Evolutionary conservation across 108 stramenopile species (phyloP), one percentile per base, ranked within the genome.

Genomic region (Parietichytrium sp.): DNA sequence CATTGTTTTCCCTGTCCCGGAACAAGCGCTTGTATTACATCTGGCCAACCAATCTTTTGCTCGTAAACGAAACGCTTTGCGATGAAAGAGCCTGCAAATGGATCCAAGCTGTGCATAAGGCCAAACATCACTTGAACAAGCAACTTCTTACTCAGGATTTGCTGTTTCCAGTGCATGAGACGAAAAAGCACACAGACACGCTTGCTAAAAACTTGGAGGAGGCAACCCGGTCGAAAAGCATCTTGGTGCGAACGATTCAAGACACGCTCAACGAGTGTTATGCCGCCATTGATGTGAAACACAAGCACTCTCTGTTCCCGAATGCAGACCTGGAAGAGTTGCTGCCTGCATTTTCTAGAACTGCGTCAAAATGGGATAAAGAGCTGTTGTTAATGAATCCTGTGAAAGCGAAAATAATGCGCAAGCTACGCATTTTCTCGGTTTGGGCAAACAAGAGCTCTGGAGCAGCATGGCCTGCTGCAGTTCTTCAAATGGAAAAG

Each of bases 361-460:
- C 23, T 27, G 61, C 61, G 6, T 45, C 33, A 23, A 33, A 45
- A 16, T 33, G 38, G 20, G 61, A 72, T 25, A 33, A 72, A 45
- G 61, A 72, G 61, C 42, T 72, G n/a, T 33, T 42, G 10, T 25
- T 72, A 16, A 72, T 72, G 61, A 72, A 72, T 45, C 61, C 61
- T 10, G 20, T 2, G 6, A 72, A 72, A 20, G 38, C 38, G 6
- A 33, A 42, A 6, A 72, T 72, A 45, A 33, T 72, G 3, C 10
- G 13, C 42, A 72, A 72, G 61, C 6, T 72, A 47, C 61, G 61
- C 13, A n/a, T 42, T 42, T 72, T 72, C 20, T 36, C 61, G 10
- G 13, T 72, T 33, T 72, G 61, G 61, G 45, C 61, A 10, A 1
- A n/a, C 10, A 72, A 45, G 61, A n/a, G n/a, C n/a, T n/a, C n/a